These are phyloP conservation scores for Lasiosphaeria miniovina DNA, from an alignment of 495 filamentous ascomycete genomes.

Conservation along the genomic window DNA sequence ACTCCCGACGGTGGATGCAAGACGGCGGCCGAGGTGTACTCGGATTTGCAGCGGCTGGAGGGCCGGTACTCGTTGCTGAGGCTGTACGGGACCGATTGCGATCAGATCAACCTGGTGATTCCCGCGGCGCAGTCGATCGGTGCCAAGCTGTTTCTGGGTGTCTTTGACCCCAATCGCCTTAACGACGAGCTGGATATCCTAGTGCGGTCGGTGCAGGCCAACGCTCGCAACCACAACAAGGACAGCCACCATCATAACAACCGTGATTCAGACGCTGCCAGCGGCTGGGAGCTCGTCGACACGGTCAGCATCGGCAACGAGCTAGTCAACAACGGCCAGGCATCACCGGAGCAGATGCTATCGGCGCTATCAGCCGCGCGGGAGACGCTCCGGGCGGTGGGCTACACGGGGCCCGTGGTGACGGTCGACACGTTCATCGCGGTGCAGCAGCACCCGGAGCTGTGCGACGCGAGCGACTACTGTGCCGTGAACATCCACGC, in stretches of 20 bases:
- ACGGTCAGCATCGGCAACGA: conserved; percentile 81
- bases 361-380: conserved; percentile 56
- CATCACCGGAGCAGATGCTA: conserved; percentile 49
- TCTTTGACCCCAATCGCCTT: conserved; percentile 63
- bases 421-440: conserved; percentile 76
- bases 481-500: conserved; percentile 79
- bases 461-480: conserved; percentile 74
- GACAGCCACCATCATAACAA: too few relatives aligned
- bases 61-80: conserved; percentile 59
- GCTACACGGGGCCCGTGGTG: conserved; percentile 72
- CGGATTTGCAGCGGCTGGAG: conserved; percentile 56
- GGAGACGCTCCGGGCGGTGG: conserved; percentile 51
- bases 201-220: conserved; percentile 39
- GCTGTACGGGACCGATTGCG: conserved; percentile 79
- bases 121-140: conserved; percentile 54
- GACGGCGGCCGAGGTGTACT: conserved; percentile 54
- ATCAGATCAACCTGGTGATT: conserved; percentile 61
- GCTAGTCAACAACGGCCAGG: conserved; percentile 62
- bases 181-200: conserved; percentile 52
- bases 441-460: conserved; percentile 58
- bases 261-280: background rate
- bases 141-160: conserved; percentile 68
- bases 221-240: background rate
- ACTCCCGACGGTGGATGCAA: conserved; percentile 66
- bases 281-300: conserved; percentile 51